Base-by-base conservation (phyloP, 2,329 filamentous ascomycete genomes). In the Elsinoe fawcettii region DNA sequence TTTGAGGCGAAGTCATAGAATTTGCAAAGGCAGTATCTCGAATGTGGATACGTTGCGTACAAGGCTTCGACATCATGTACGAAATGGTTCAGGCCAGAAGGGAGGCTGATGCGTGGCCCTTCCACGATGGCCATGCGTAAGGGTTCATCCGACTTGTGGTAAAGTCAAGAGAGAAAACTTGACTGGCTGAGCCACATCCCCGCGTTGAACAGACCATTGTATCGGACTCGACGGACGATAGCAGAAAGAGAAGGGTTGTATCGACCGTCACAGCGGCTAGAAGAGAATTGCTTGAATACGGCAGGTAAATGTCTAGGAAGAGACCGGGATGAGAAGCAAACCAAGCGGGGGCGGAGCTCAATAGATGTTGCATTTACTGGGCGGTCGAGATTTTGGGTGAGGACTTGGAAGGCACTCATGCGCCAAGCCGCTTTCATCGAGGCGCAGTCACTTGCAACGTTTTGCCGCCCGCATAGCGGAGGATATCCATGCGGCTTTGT, bases 101-200 rank as follows among this genome's bases (percentile, higher is more conserved):
- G 14, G 49, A 53, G 49, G 49, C 49, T 53, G 49, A 53, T 53
- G 49, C 49, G 32, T 53, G 49, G 49, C 18, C 30, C 32, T 12
- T 53, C 49, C 49, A 20, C 20, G 11, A 36, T 18, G 49, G 22
- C 18, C 49, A 39, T 11, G 49, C 25, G 18, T 53, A 34, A 23
- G 49, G 25, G 20, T 34, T 18, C 14, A 22, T 36, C 9, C 49
- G 30, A 36, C 32, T 36, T 22, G 49, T 37, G 49, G 49, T 36
- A 36, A 23, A 37, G 49, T 25, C 20, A 39, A 53, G 7, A 39
- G 6, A 32, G 11, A 32, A 6, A 39, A 22, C n/a, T 16, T 34
- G 30, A 39, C 32, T 23, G 16, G 49, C 25, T 39, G 32, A 34
- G 49, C 49, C 49, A 36, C 25, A 8, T 53, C 32, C 47, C 49